Percentiles rank a stretch among this genome's conserved stretches.
Evolutionary conservation across 768 basidiomycete species (phyloP).

Genomic region (Cystofilobasidium bisporidii): DNA sequence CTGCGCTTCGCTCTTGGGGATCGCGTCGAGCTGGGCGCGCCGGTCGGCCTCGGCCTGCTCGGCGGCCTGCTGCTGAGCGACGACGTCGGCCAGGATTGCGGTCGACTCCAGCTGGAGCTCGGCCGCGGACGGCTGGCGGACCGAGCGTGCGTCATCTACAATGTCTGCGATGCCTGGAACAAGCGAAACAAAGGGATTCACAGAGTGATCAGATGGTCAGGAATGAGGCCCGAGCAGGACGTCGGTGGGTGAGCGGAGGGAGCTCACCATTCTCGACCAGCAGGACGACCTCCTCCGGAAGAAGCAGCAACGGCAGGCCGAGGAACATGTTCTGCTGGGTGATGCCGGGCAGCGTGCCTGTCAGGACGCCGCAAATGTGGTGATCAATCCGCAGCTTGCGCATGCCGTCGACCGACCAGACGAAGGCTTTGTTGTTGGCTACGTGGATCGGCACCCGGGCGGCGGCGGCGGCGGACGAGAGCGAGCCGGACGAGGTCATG

Average conservation of each 20-base stretch:
- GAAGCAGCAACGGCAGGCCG: conserved; percentile 75
- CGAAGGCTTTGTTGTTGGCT: conserved; percentile 17
- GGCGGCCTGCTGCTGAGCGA: conserved; percentile 18
- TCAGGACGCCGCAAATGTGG: conserved; percentile 70
- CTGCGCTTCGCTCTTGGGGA: conserved; percentile 30
- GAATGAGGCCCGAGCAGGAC: no score
- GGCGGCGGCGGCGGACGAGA: neutral
- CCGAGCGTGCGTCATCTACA: conserved; percentile 59
- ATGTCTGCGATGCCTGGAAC: conserved; percentile 71
- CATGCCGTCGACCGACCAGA: conserved; percentile 48
- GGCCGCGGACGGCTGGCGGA: conserved; percentile 45
- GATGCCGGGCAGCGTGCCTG: conserved; percentile 85
- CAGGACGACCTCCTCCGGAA: conserved; percentile 85
- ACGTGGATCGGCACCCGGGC: conserved; percentile 22
- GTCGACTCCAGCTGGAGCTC: conserved; percentile 31
- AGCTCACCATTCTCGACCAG: conserved; percentile 67
- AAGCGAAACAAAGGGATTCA: neutral
- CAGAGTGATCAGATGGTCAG: neutral
- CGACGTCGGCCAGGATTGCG: conserved; percentile 29
- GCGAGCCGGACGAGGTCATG: neutral
- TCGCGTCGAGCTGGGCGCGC: conserved; percentile 45
- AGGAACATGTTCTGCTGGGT: conserved; percentile 95
- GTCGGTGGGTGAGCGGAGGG: no score
- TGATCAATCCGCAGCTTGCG: conserved; percentile 67
- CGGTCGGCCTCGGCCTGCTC: conserved; percentile 42